Conservation (phyloP, 2,329 filamentous ascomycete species). For the Periconia digitata region DNA sequence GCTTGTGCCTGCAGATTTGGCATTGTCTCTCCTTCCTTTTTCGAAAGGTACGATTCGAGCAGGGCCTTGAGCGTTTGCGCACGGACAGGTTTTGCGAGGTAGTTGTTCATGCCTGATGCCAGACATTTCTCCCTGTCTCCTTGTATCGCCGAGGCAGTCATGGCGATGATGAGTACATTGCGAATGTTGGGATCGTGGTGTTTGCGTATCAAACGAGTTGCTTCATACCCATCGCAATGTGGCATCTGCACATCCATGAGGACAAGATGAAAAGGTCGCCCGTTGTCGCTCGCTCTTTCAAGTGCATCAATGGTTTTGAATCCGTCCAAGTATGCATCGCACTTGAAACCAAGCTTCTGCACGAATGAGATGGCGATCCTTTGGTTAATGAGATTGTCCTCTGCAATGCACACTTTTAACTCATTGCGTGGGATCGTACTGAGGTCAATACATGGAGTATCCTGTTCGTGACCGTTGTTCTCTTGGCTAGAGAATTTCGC, state of each 20-base stretch:
- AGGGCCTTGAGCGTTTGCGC: slow-evolving; percentile 84
- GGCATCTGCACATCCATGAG: slow-evolving; percentile 99
- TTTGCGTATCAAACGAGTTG: slow-evolving; percentile 77
- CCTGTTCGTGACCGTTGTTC: slow-evolving; percentile 47
- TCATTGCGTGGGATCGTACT: slow-evolving; percentile 73
- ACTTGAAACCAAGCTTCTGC: slow-evolving; percentile 79
- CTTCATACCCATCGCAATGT: slow-evolving; percentile 87
- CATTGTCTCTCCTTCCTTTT: slow-evolving; percentile 37
- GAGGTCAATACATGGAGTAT: slow-evolving; percentile 49
- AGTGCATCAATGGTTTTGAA: slow-evolving; percentile 84
- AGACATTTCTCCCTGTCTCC: slow-evolving; percentile 93
- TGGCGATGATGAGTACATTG: slow-evolving; percentile 88
- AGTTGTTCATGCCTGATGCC: slow-evolving; percentile 97
- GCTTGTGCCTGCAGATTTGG: slow-evolving; percentile 51
- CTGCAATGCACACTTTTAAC: slow-evolving; percentile 86
- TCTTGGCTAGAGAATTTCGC: slow-evolving; percentile 56
- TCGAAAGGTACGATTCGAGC: slow-evolving; percentile 67
- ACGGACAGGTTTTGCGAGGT: slow-evolving; percentile 91
- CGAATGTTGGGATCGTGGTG: slow-evolving; percentile 76
- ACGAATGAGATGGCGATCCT: slow-evolving; percentile 93
- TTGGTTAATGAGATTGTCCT: slow-evolving; percentile 94
- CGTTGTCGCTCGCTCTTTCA: slow-evolving; percentile 69
- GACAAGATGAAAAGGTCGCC: slow-evolving; percentile 81
- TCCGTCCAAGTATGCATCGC: slow-evolving; percentile 88
- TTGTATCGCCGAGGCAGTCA: slow-evolving; percentile 94